A percentile compares a stretch with the other conserved stretches of the same genome.
These are phyloP conservation scores for Starmerella sirachaensis DNA, from an alignment of 805 yeast species.

Conservation along the genomic window DNA sequence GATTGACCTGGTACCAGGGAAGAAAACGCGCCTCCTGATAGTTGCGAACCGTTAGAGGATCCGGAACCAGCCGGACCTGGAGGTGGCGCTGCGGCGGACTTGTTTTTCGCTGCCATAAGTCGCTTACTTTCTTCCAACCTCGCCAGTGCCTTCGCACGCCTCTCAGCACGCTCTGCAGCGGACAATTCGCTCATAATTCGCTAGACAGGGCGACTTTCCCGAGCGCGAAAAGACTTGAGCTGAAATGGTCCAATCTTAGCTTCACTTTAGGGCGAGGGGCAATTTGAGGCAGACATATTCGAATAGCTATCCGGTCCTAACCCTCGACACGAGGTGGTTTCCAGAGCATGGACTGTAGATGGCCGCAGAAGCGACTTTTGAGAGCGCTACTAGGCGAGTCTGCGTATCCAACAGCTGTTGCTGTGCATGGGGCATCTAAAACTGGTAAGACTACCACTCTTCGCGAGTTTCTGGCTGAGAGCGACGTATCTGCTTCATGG, in stretches of 20 bases:
- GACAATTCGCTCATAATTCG: slow-evolving; percentile 9
- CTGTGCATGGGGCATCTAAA: slow-evolving; percentile 40
- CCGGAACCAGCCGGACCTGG: neutral
- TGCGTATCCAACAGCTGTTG: slow-evolving; percentile 20
- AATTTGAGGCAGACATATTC: too few species aligned
- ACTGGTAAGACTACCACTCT: slow-evolving; percentile 38
- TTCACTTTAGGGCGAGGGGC: too few species aligned
- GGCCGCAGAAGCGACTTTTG: slow-evolving; percentile 18
- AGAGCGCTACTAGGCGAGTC: slow-evolving; percentile 14
- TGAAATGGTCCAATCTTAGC: too few species aligned
- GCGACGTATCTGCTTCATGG: slow-evolving; percentile 25
- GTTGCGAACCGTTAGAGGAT: neutral
- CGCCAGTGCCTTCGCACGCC: slow-evolving; percentile 20
- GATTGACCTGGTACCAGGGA: slow-evolving; percentile 7
- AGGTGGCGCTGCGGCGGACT: neutral
- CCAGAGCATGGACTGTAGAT: slow-evolving; percentile 14
- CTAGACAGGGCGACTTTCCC: too few species aligned
- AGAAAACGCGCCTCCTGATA: too few species aligned
- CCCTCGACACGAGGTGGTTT: too few species aligned
- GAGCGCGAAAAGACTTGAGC: too few species aligned
- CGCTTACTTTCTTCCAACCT: slow-evolving; percentile 20
- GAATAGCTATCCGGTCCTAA: too few species aligned
- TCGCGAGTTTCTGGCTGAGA: slow-evolving; percentile 25
- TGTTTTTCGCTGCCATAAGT: slow-evolving; percentile 7
- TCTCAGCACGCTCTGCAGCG: slow-evolving; percentile 18